Evolutionary conservation across 2,329 filamentous ascomycete genomes (phyloP).

Genomic region (Aspergillus nomiae): DNA sequence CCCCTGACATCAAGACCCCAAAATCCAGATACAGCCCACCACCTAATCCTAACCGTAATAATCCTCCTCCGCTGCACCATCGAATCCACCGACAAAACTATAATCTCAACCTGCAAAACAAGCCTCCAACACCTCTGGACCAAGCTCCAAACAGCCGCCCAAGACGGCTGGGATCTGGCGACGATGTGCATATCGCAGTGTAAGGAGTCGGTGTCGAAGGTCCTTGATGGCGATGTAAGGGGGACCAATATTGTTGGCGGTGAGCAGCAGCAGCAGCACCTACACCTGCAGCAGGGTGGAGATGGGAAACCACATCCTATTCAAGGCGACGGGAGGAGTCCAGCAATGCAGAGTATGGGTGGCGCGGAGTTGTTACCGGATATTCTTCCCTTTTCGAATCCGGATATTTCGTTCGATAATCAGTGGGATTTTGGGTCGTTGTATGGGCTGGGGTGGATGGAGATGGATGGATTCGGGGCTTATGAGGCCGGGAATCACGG

Average conservation of each 20-base stretch:
- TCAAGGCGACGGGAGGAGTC: not conserved
- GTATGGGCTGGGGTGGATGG: slow-evolving; percentile 16
- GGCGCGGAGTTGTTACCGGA: slow-evolving; percentile 7
- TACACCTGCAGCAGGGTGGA: not conserved
- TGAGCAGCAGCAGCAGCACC: not conserved
- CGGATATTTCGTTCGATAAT: slow-evolving; percentile 17
- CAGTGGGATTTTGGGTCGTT: slow-evolving; percentile 15
- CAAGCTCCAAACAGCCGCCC: slow-evolving; percentile 16
- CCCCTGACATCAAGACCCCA: not conserved
- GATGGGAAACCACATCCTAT: not conserved
- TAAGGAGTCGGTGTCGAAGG: slow-evolving; percentile 19
- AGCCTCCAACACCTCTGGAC: slow-evolving; percentile 15
- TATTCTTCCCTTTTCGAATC: slow-evolving; percentile 17
- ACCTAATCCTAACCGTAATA: slow-evolving; percentile 27
- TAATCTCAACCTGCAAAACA: slow-evolving; percentile 16
- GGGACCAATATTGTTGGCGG: not conserved
- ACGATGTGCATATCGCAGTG: slow-evolving; percentile 23
- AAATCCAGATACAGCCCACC: slow-evolving; percentile 29
- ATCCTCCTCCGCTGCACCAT: slow-evolving; percentile 21
- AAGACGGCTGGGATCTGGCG: slow-evolving; percentile 24
- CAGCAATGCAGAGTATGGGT: not conserved
- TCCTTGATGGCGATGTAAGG: slow-evolving; percentile 2
- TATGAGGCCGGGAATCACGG: slow-evolving; percentile 5
- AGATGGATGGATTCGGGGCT: slow-evolving; percentile 3
- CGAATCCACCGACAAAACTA: slow-evolving; percentile 16